Base-by-base conservation (phyloP, 129 eudicot species). In the Oenanthe sinensis region DNA sequence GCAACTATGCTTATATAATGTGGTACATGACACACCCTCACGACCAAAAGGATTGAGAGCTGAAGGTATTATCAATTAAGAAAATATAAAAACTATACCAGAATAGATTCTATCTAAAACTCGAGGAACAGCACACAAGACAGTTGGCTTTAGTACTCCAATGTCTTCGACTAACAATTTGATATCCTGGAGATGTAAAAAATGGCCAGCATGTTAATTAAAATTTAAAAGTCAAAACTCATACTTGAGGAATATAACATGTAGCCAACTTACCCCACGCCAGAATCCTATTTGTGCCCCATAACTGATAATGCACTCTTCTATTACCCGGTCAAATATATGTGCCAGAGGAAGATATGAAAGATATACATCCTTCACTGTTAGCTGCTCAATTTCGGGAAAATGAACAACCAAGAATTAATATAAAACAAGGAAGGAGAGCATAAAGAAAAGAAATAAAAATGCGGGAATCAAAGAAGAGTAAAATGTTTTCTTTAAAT, bases 321-420 rank as follows among this genome's bases (percentile, higher is more conserved):
- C 99, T 81, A 95, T 90, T 84, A 84, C 92, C 44, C 99, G 99
- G 80, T 89, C 99, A 82, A 95, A 95, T 65, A 95, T 92, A 86
- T 95, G 99, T 5, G 99, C 99, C 88, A 95, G 78, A 76, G 99
- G 99, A 78, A 95, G 95, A 85, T 92, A 95, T 45, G 99, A 95
- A 11, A 95, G 89, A 84, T 87, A 92, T 17, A 92, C 97, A 86
- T 95, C 99, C 22, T 79, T 78, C 37, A 42, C 81, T 8, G 81
- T 78, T 80, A 92, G 79, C 99, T 95, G 95, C 74, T 81, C 77
- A 44, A 74, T 28, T 55, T 49, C 15, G 28, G 28, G n/a, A n/a
- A n/a, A n/a, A n/a, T n/a, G n/a, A n/a, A n/a, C n/a, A n/a, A n/a
- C n/a, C n/a, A n/a, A n/a, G n/a, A n/a, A n/a, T n/a, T n/a, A n/a